phyloP scores from a whole-genome alignment of 1,284 basidiomycete genomes.

The Cystobasidium slooffiae region DNA sequence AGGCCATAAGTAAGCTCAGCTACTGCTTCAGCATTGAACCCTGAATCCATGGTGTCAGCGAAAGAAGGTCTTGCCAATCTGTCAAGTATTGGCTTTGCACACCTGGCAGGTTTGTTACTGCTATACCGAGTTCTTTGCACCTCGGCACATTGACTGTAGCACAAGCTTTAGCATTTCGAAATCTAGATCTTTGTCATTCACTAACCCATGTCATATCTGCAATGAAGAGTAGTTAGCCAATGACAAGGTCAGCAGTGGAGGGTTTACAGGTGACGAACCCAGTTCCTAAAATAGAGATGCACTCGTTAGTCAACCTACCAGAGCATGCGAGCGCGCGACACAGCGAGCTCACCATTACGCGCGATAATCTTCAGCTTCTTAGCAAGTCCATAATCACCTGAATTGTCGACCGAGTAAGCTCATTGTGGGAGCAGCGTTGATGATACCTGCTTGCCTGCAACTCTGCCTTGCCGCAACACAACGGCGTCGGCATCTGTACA shows the following conservation, averaged over 20 bases:
- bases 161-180: constrained; percentile 50
- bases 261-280: constrained; percentile 4
- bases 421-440: neutral
- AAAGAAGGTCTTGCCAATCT: neutral
- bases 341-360: constrained; percentile 43
- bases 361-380: constrained; percentile 46
- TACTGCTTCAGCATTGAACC: constrained; percentile 50
- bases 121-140: constrained; percentile 35
- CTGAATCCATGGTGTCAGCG: constrained; percentile 24
- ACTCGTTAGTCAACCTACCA: neutral
- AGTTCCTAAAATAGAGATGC: constrained; percentile 17
- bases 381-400: constrained; percentile 48
- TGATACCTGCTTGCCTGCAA: neutral
- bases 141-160: constrained; percentile 52
- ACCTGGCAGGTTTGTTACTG: constrained; percentile 50
- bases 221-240: neutral
- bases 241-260: neutral
- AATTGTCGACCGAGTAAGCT: neutral
- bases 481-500: constrained; percentile 36
- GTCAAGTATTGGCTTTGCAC: constrained; percentile 32
- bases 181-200: neutral
- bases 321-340: neutral
- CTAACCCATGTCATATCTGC: constrained; percentile 37
- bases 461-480: constrained; percentile 40
- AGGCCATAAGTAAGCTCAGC: constrained; percentile 51